phyloP scores from a whole-genome alignment of 345 rosid species.

The Brassica nigra region DNA sequence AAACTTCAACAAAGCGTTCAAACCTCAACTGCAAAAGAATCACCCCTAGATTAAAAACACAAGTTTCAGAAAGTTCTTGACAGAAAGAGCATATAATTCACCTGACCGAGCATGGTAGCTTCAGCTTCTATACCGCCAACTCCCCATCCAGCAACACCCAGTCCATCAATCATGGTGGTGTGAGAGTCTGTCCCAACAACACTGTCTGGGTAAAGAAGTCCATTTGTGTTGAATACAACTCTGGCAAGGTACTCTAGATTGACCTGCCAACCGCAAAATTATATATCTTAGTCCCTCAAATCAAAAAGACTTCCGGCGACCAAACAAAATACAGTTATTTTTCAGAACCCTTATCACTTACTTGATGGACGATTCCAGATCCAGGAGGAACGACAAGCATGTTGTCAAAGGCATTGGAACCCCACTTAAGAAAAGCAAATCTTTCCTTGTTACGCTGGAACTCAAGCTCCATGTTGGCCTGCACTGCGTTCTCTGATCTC shows the following conservation, averaged over 20 bases:
- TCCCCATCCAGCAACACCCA: constrained; percentile 99
- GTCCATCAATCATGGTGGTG: constrained; percentile 98
- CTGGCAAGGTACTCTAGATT: constrained; percentile 97
- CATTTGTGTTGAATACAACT: constrained; percentile 86
- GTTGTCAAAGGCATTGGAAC: constrained; percentile 83
- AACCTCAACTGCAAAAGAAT: background rate
- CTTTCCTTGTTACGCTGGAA: constrained; percentile 96
- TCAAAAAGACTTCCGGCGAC: background rate
- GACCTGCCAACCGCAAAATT: constrained; percentile 51
- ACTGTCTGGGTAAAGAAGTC: constrained; percentile 87
- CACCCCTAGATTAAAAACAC: background rate
- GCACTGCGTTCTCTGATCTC: constrained; percentile 93
- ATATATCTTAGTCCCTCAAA: background rate
- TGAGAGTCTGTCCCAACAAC: constrained; percentile 99
- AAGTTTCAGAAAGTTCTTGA: background rate
- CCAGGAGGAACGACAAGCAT: constrained; percentile 99
- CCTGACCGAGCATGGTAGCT: constrained; percentile 99
- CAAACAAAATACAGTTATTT: background rate
- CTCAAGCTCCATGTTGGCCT: constrained; percentile 95
- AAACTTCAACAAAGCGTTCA: background rate
- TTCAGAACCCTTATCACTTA: constrained; percentile 23
- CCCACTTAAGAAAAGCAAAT: constrained; percentile 99
- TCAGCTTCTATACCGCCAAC: constrained; percentile 99
- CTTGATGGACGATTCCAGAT: constrained; percentile 99
- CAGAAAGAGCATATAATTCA: constrained; percentile 30